Conservation (phyloP, 768 basidiomycete genomes). For the Candolleomyces efflorescens region DNA sequence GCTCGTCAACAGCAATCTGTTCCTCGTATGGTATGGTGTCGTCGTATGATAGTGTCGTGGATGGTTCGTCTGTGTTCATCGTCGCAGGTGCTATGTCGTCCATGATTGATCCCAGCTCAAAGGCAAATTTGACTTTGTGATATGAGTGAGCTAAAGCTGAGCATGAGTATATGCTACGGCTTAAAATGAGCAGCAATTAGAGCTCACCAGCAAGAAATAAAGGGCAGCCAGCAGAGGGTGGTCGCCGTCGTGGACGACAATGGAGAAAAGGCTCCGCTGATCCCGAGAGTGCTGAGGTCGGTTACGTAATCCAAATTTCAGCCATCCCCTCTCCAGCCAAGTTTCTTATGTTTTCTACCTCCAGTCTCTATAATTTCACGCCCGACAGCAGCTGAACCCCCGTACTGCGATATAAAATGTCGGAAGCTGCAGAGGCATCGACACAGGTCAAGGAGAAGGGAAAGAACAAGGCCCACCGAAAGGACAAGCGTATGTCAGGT, state of each 20-base stretch:
- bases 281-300: too few relatives aligned
- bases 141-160: not conserved
- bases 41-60: conserved; percentile 45
- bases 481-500: conserved; percentile 81
- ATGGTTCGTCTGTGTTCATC: conserved; percentile 2
- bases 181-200: not conserved
- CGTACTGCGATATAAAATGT: not conserved
- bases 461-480: conserved; percentile 88
- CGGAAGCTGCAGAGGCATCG: conserved; percentile 35
- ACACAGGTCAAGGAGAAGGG: conserved; percentile 53
- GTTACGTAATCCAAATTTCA: too few relatives aligned
- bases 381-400: not conserved
- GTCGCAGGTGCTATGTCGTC: conserved; percentile 21
- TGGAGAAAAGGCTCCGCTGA: too few relatives aligned
- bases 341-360: not conserved
- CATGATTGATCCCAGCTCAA: not conserved
- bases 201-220: not conserved
- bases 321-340: not conserved
- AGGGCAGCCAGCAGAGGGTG: not conserved
- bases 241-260: not conserved
- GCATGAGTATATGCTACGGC: not conserved
- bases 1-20: conserved; percentile 32
- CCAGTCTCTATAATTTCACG: conserved; percentile 1
- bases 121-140: not conserved
- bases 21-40: conserved; percentile 54